Evolutionary conservation across 306 rosid species (phyloP).

Genomic region (Aeschynomene evenia): DNA sequence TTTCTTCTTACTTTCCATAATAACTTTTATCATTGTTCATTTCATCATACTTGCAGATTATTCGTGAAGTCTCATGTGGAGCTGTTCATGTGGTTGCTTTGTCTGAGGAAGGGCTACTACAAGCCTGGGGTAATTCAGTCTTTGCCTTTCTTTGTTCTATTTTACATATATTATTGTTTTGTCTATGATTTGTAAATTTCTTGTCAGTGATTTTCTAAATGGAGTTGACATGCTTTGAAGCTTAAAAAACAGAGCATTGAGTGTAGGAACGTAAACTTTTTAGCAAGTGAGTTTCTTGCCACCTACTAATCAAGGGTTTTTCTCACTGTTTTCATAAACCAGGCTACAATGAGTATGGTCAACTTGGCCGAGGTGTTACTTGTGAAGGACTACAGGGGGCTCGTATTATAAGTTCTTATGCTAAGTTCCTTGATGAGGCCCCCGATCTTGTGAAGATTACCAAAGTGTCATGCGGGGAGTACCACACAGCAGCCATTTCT

Average conservation of each 20-base stretch:
- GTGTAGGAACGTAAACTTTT: slow-evolving; percentile 29
- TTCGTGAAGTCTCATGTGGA: slow-evolving; percentile 92
- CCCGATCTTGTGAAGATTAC: slow-evolving; percentile 91
- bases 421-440: slow-evolving; percentile 90
- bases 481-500: slow-evolving; percentile 90
- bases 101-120: slow-evolving; percentile 82
- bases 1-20: slow-evolving; percentile 10
- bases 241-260: slow-evolving; percentile 8
- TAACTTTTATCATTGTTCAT: slow-evolving; percentile 6
- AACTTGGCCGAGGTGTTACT: slow-evolving; percentile 94
- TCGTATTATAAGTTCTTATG: slow-evolving; percentile 70
- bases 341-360: slow-evolving; percentile 98
- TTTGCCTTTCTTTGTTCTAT: slow-evolving; percentile 26
- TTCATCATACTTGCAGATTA: slow-evolving; percentile 49
- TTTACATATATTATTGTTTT: neutral
- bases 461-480: slow-evolving; percentile 96
- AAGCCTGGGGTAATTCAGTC: slow-evolving; percentile 81
- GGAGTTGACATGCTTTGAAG: slow-evolving; percentile 8
- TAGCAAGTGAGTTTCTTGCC: slow-evolving; percentile 26
- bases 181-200: neutral
- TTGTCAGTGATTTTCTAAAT: slow-evolving; percentile 4
- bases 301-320: slow-evolving; percentile 35
- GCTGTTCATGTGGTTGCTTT: slow-evolving; percentile 83
- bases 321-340: slow-evolving; percentile 57
- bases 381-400: slow-evolving; percentile 93